Percentiles rank a stretch among this genome's conserved stretches.
These are phyloP conservation scores for Paramecium pentaurelia DNA, from an alignment of 73 alveolate species.

Conservation along the genomic window DNA sequence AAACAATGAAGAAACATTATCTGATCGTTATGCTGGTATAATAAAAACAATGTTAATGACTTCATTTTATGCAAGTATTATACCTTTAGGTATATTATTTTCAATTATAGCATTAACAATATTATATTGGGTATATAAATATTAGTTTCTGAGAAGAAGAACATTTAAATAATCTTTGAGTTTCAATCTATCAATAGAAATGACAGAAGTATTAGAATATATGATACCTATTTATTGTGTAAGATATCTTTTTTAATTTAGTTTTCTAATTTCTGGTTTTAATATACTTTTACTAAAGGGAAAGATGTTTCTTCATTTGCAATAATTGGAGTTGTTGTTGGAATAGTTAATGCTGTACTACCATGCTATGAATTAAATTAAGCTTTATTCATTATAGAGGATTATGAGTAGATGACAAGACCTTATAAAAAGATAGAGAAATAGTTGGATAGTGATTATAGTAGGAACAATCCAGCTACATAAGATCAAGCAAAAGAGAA, in stretches of 20 bases:
- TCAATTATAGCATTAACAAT: background rate
- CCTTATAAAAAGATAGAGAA: background rate
- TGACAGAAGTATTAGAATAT: background rate
- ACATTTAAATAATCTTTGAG: background rate
- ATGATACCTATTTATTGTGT: background rate
- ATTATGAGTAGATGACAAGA: background rate
- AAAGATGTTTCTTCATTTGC: background rate
- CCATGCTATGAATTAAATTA: background rate
- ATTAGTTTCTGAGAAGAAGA: background rate
- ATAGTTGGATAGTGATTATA: background rate
- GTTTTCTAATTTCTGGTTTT: background rate
- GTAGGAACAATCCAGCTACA: background rate
- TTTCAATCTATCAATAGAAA: background rate
- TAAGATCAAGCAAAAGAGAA: background rate
- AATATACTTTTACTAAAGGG: background rate
- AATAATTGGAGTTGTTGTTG: background rate
- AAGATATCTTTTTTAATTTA: background rate
- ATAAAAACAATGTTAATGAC: background rate
- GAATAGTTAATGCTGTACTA: background rate
- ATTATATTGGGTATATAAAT: background rate
- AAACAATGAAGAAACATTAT: background rate
- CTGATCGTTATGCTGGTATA: slow-evolving; percentile 23
- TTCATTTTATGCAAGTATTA: background rate
- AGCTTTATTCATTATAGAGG: background rate
- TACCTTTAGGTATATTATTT: background rate